phyloP scores from a whole-genome alignment of 805 yeast species.

The Starmerella sp. region DNA sequence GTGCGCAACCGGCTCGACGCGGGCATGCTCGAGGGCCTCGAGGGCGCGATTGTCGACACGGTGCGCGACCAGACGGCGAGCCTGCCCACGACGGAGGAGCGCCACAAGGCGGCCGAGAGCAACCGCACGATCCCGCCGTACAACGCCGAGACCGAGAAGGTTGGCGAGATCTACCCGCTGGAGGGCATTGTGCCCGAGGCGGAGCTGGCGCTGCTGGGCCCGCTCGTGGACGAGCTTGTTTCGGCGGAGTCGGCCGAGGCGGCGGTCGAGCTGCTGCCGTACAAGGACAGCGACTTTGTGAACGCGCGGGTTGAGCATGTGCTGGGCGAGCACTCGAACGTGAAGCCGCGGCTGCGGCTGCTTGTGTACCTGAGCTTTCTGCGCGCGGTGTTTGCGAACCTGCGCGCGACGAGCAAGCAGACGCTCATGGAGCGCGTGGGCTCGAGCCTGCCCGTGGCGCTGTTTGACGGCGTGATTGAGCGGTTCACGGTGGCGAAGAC shows the following conservation, averaged over 20 bases:
- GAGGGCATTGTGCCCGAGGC: conserved; percentile 54
- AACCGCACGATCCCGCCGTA: conserved; percentile 80
- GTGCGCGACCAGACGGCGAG: conserved; percentile 58
- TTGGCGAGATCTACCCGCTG: conserved; percentile 72
- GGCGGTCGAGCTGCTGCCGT: conserved; percentile 53
- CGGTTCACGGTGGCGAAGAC: conserved; percentile 60
- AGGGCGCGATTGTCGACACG: conserved; percentile 70
- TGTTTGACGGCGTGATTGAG: conserved; percentile 60
- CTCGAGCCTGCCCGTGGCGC: conserved; percentile 53
- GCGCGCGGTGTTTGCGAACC: conserved; percentile 66
- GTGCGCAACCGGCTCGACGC: conserved; percentile 82
- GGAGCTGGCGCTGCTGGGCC: conserved; percentile 52
- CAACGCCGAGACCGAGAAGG: conserved; percentile 66
- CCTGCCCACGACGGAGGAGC: conserved; percentile 60
- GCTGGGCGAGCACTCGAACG: conserved; percentile 39
- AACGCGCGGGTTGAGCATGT: conserved; percentile 32
- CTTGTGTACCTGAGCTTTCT: conserved; percentile 72
- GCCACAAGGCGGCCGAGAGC: conserved; percentile 44
- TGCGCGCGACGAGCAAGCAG: conserved; percentile 51
- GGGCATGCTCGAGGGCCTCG: conserved; percentile 60
- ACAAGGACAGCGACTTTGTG: conserved; percentile 45
- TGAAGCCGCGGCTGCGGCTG: conserved; percentile 32
- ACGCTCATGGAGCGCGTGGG: conserved; percentile 50
- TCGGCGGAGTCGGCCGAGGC: conserved; percentile 39
- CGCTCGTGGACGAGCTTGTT: conserved; percentile 41